Evolutionary conservation across 345 rosid species (phyloP).

Genomic region (Eucalyptus cladocalyx): DNA sequence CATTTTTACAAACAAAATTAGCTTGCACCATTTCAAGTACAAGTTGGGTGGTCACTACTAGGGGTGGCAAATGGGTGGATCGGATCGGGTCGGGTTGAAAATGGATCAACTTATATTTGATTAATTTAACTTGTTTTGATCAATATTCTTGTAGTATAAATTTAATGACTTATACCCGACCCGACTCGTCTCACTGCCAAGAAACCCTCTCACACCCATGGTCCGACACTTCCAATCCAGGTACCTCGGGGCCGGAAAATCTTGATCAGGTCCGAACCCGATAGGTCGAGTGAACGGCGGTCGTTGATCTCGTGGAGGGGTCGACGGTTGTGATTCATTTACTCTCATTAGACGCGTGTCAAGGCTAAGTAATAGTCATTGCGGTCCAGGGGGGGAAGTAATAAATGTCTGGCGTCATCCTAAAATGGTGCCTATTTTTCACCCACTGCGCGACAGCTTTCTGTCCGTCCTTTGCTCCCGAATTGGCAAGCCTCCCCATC

Average conservation of each 20-base stretch:
- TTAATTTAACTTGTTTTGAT: rapidly evolving
- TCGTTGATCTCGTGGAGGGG: background rate
- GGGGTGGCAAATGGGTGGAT: too few relatives aligned
- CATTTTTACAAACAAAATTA: background rate
- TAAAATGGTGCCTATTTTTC: background rate
- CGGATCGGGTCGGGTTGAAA: rapidly evolving
- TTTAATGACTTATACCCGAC: rapidly evolving
- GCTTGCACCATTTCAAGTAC: rapidly evolving
- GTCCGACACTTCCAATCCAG: background rate
- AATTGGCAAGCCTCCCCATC: background rate
- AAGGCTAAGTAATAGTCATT: background rate
- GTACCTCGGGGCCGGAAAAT: background rate
- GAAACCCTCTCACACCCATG: background rate
- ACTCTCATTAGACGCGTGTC: background rate
- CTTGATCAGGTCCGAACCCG: background rate
- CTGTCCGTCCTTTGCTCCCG: background rate
- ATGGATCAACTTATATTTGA: rapidly evolving
- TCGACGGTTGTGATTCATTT: background rate
- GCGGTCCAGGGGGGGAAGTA: background rate
- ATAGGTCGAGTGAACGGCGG: background rate
- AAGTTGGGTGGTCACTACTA: rapidly evolving
- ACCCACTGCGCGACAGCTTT: background rate
- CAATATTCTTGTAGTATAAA: rapidly evolving
- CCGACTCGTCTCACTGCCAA: rapidly evolving
- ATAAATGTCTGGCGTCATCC: background rate